phyloP scores from a whole-genome alignment of 2,329 filamentous ascomycete genomes.

The Parascedosporium putredinis region DNA sequence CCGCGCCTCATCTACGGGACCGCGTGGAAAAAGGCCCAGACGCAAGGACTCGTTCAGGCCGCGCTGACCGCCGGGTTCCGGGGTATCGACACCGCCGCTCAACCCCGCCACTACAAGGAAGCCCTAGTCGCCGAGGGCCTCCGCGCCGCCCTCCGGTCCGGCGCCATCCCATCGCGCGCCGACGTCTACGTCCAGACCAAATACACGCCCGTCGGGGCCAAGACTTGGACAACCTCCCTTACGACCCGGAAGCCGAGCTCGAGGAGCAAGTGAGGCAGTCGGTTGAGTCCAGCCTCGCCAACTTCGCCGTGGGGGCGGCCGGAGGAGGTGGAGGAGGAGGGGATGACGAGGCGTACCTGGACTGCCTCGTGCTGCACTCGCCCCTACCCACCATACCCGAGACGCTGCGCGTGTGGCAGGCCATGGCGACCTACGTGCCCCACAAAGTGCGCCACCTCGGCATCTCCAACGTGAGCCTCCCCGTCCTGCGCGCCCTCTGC shows the following conservation, averaged over 20 bases:
- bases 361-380: constrained; percentile 69
- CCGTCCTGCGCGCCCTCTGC: constrained; percentile 44
- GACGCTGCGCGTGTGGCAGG: constrained; percentile 54
- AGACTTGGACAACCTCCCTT: constrained; percentile 50
- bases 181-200: constrained; percentile 76
- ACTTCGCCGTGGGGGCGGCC: constrained; percentile 38
- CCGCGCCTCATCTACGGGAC: constrained; percentile 63
- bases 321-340: too few relatives aligned
- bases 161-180: constrained; percentile 22
- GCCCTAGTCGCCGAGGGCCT: constrained; percentile 58
- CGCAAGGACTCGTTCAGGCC: constrained; percentile 54
- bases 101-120: constrained; percentile 71
- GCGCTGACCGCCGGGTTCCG: constrained; percentile 62
- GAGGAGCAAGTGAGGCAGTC: constrained; percentile 57
- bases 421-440: constrained; percentile 58
- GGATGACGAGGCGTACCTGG: constrained; percentile 41
- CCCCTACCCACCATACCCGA: constrained; percentile 30
- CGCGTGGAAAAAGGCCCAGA: constrained; percentile 71
- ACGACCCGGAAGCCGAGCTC: constrained; percentile 46
- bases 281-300: constrained; percentile 53
- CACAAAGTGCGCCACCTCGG: constrained; percentile 55
- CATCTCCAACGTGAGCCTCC: constrained; percentile 62
- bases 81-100: constrained; percentile 67
- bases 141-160: constrained; percentile 41
- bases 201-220: constrained; percentile 60